Conservation (phyloP, 2,329 filamentous ascomycete species). For the Colletotrichum graminicola region DNA sequence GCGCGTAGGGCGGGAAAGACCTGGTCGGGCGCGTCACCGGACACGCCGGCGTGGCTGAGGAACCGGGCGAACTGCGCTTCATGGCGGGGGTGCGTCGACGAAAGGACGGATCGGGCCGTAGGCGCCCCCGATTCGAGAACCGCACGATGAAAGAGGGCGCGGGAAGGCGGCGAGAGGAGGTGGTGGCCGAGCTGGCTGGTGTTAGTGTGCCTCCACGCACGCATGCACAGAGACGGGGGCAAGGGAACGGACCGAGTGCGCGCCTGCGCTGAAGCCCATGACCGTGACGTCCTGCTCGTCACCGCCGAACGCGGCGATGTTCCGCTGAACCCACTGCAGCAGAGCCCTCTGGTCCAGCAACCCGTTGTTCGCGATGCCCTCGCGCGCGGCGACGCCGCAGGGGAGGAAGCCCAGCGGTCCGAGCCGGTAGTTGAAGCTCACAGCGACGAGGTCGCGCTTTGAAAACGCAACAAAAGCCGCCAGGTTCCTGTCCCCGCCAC, state of each 20-base stretch:
- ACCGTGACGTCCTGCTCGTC: conserved; percentile 69
- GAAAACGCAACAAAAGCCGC: conserved; percentile 71
- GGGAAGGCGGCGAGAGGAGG: conserved; percentile 62
- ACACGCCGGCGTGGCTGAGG: conserved; percentile 63
- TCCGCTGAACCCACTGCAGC: conserved; percentile 71
- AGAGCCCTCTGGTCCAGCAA: conserved; percentile 71
- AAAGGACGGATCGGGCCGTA: conserved; percentile 66
- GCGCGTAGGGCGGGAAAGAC: conserved; percentile 65
- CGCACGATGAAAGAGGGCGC: conserved; percentile 63
- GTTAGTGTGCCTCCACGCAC: conserved; percentile 1
- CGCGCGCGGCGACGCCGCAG: conserved; percentile 63
- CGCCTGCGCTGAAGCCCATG: conserved; percentile 72
- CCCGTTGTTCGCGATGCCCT: conserved; percentile 73
- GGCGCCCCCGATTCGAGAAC: conserved; percentile 70
- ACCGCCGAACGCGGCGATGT: conserved; percentile 71
- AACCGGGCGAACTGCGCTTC: conserved; percentile 68
- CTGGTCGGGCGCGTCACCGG: conserved; percentile 58
- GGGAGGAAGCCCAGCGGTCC: conserved; percentile 78
- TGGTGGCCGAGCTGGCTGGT: conserved; percentile 75
- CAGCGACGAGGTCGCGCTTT: conserved; percentile 64
- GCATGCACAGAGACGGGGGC: conserved; percentile 31
- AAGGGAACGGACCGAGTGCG: conserved; percentile 64
- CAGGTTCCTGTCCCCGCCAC: conserved; percentile 68
- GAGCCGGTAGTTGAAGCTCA: conserved; percentile 74
- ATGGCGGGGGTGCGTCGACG: conserved; percentile 67